Evolutionary conservation across 2,329 filamentous ascomycete species (phyloP).

Genomic region (Huntiella decipiens): DNA sequence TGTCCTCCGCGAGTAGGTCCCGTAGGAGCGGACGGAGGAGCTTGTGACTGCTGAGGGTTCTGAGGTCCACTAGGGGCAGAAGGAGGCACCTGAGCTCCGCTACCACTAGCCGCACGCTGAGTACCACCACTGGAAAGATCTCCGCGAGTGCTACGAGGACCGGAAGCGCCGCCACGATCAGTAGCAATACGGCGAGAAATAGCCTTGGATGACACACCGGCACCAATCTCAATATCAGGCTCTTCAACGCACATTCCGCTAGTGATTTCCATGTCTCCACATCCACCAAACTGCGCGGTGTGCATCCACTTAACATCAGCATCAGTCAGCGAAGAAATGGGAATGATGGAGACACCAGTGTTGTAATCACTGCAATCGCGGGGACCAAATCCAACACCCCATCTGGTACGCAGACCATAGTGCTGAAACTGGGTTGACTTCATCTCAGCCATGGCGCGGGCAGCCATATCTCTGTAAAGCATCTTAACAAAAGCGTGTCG

Average conservation of each 20-base stretch:
- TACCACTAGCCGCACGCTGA: background rate
- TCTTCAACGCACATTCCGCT: conserved; percentile 82
- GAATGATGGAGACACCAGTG: conserved; percentile 81
- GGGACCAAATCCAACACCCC: conserved; percentile 94
- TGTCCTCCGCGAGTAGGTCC: background rate
- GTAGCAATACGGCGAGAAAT: conserved; percentile 52
- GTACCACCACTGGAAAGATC: conserved; percentile 13
- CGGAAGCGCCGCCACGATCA: conserved; percentile 44
- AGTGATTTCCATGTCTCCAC: conserved; percentile 64
- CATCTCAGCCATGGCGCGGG: conserved; percentile 71
- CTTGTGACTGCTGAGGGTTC: background rate
- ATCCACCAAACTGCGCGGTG: conserved; percentile 82
- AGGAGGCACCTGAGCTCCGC: background rate
- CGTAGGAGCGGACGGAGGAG: conserved; percentile 3
- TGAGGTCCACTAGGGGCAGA: conserved; percentile 5
- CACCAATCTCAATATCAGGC: conserved; percentile 95
- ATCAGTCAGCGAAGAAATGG: conserved; percentile 80
- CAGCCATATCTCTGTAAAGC: conserved; percentile 71
- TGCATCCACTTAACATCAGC: conserved; percentile 96
- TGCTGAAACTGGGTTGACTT: conserved; percentile 46
- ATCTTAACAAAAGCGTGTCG: conserved; percentile 98
- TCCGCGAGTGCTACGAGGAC: conserved; percentile 40
- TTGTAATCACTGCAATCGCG: conserved; percentile 94
- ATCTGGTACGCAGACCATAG: conserved; percentile 66
- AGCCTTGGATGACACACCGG: conserved; percentile 88